Conservation (phyloP, 192 early-diverging fungal genomes). For the Borealophlyctis nickersoniae region DNA sequence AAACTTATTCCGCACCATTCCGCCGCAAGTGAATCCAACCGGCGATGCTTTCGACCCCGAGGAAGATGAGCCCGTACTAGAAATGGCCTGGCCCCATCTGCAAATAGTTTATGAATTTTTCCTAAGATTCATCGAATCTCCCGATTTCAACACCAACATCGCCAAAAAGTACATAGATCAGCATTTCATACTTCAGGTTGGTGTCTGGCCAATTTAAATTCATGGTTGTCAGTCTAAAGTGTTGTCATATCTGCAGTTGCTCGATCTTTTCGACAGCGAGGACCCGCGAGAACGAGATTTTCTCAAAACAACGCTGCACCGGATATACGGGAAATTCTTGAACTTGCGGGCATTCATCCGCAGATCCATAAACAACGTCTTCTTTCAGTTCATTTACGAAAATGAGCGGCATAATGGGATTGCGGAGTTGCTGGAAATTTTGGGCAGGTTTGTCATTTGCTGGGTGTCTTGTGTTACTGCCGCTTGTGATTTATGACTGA, state of each 20-base stretch:
- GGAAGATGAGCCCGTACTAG: constrained; percentile 97
- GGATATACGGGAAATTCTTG: constrained; percentile 98
- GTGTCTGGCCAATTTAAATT: constrained; percentile 5
- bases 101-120: constrained; percentile 99
- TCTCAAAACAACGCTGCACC: constrained; percentile 94
- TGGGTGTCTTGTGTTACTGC: background rate
- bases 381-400: constrained; percentile 98
- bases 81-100: constrained; percentile 96
- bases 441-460: constrained; percentile 75
- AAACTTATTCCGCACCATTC: constrained; percentile 95
- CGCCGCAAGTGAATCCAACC: constrained; percentile 90
- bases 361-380: constrained; percentile 96
- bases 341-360: constrained; percentile 96
- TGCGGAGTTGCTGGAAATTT: constrained; percentile 95
- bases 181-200: constrained; percentile 88
- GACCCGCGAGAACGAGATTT: constrained; percentile 99
- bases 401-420: constrained; percentile 96
- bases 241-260: constrained; percentile 55
- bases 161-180: constrained; percentile 97
- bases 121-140: constrained; percentile 94
- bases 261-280: constrained; percentile 98
- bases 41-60: constrained; percentile 99
- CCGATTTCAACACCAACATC: constrained; percentile 95
- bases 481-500: background rate
- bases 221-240: background rate